Conservation (phyloP, 163 green algal species). For the Picocystis sp. region DNA sequence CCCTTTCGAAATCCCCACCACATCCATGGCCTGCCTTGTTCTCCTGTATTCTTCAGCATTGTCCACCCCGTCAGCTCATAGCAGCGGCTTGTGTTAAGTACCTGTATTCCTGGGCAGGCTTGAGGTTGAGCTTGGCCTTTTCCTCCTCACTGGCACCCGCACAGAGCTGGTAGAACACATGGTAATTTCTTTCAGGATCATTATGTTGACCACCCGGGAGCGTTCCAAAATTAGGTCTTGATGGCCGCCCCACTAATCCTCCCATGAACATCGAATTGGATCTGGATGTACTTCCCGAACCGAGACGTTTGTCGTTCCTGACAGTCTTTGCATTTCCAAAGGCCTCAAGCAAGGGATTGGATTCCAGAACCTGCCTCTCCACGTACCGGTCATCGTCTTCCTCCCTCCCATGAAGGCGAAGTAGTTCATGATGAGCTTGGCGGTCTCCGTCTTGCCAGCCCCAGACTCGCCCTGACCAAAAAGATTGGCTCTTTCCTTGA, state of each 20-base stretch:
- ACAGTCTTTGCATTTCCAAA: conserved; percentile 99
- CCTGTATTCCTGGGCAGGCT: conserved; percentile 51
- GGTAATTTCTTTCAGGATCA: conserved; percentile 93
- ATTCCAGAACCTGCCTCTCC: conserved; percentile 81
- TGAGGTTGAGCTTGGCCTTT: conserved; percentile 40
- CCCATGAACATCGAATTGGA: conserved; percentile 85
- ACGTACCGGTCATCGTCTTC: conserved; percentile 16
- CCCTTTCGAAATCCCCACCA: conserved; percentile 65
- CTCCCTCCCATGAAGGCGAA: conserved; percentile 85
- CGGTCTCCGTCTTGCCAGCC: conserved; percentile 97
- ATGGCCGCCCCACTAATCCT: conserved; percentile 87
- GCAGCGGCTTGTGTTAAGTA: conserved; percentile 88
- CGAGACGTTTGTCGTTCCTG: conserved; percentile 93
- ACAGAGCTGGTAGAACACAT: conserved; percentile 97
- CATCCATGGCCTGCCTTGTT: conserved; percentile 67
- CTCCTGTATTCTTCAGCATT: conserved; percentile 84
- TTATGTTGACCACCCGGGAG: conserved; percentile 69
- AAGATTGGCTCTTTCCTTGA: conserved; percentile 56
- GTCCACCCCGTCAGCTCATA: conserved; percentile 57
- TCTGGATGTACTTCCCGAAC: conserved; percentile 98
- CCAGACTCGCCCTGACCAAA: conserved; percentile 90
- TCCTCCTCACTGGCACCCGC: conserved; percentile 65
- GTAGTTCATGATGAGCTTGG: conserved; percentile 98
- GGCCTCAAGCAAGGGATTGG: conserved; percentile 93
- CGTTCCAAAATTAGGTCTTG: conserved; percentile 95